These are phyloP conservation scores for Dovyalis caffra DNA, from an alignment of 345 rosid species.

Conservation along the genomic window DNA sequence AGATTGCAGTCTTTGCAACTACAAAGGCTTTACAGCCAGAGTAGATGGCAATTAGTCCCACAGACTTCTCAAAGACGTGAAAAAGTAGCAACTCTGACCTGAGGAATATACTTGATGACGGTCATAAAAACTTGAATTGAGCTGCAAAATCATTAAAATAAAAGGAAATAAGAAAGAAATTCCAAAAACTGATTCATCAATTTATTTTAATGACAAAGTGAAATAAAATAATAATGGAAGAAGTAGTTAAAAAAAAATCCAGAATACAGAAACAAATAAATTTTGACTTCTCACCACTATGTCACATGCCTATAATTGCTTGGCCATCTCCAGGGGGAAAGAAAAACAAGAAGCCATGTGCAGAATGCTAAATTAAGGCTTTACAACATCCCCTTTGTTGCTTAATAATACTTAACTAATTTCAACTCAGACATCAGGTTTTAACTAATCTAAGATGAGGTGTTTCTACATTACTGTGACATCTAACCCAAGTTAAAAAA, in stretches of 20 bases:
- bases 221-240: too few species aligned
- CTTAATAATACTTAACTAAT: too few species aligned
- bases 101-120: conserved; percentile 78
- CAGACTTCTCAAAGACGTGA: background rate
- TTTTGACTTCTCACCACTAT: background rate
- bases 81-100: conserved; percentile 43
- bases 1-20: background rate
- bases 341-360: too few species aligned
- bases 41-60: background rate
- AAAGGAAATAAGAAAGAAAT: background rate
- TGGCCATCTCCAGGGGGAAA: background rate
- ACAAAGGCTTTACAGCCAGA: background rate
- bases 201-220: too few species aligned
- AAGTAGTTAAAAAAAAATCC: background rate
- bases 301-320: background rate
- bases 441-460: too few species aligned
- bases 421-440: too few species aligned
- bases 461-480: too few species aligned
- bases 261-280: background rate
- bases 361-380: background rate
- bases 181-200: background rate
- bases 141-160: conserved; percentile 42
- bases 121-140: conserved; percentile 86
- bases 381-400: too few species aligned
- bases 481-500: too few species aligned